Evolutionary conservation across 176 grass and related monocot genomes (phyloP).

Genomic region (Olyra latifolia): DNA sequence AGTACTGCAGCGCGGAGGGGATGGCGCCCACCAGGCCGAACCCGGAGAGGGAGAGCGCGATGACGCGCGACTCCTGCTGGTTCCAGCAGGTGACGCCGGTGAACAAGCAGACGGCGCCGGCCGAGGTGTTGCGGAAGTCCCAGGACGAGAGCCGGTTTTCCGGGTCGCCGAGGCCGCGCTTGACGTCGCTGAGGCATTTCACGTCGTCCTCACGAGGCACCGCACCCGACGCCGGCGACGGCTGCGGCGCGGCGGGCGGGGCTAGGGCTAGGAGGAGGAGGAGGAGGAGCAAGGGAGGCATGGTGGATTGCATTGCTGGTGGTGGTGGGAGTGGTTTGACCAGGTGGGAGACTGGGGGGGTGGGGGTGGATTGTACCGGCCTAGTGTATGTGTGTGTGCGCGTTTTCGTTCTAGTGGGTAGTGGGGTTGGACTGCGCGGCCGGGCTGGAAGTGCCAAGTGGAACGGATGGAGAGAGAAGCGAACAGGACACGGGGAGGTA

Average conservation of each 20-base stretch:
- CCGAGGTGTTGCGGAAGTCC: conserved; percentile 54
- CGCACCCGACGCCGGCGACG: not conserved
- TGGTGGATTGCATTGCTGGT: conserved; percentile 28
- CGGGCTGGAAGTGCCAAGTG: not conserved
- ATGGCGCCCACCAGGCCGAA: conserved; percentile 60
- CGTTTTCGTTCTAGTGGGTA: conserved; percentile 5
- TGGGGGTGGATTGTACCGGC: conserved; percentile 6
- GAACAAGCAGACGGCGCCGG: conserved; percentile 58
- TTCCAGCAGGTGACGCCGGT: conserved; percentile 73
- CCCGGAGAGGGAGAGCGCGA: conserved; percentile 50
- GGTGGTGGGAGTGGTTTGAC: conserved; percentile 34
- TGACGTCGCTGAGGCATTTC: conserved; percentile 61
- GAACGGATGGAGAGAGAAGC: not conserved
- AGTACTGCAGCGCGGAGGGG: conserved; percentile 67
- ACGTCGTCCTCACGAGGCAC: conserved; percentile 57
- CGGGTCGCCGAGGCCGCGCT: conserved; percentile 28
- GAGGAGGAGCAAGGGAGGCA: conserved; percentile 29
- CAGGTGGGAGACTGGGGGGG: conserved; percentile 28
- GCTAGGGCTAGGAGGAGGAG: conserved; percentile 1
- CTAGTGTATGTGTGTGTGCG: not conserved
- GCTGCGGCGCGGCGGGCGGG: conserved; percentile 22
- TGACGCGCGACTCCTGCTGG: conserved; percentile 67
- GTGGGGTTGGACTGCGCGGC: not conserved
- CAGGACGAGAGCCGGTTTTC: conserved; percentile 25
- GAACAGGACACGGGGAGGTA: not conserved